Percentiles rank a stretch among this genome's conserved stretches.
Conservation (phyloP, 139 green algal species). For the Coelastrella sp. region DNA sequence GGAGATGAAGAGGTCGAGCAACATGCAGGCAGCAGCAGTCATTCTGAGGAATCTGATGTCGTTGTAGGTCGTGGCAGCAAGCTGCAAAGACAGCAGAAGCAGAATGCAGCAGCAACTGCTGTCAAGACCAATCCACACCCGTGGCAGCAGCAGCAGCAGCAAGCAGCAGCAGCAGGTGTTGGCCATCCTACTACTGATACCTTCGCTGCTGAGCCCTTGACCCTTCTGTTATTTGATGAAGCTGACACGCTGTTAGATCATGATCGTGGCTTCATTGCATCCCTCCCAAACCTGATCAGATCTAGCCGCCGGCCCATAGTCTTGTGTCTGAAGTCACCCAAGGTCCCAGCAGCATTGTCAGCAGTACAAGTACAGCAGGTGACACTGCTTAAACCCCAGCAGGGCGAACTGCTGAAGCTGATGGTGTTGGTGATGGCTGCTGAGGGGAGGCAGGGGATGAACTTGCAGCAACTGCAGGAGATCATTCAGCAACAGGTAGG, state of each 20-base stretch:
- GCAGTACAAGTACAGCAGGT: constrained; percentile 45
- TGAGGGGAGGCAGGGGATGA: not conserved
- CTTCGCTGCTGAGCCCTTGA: not conserved
- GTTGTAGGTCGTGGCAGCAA: not conserved
- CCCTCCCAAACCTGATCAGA: constrained; percentile 50
- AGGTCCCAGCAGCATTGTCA: constrained; percentile 31
- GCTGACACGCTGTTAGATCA: constrained; percentile 57
- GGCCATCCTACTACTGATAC: not conserved
- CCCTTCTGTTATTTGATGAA: constrained; percentile 66
- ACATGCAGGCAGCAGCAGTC: constrained; percentile 12
- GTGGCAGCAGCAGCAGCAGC: not conserved
- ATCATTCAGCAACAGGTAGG: constrained; percentile 16
- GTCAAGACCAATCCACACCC: not conserved
- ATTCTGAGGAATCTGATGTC: not conserved
- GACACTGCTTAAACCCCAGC: constrained; percentile 36
- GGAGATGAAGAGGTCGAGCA: not conserved
- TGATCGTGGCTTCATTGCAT: constrained; percentile 56
- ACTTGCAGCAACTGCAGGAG: not conserved
- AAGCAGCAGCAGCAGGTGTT: constrained; percentile 20
- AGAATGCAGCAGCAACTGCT: not conserved
- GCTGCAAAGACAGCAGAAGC: no score
- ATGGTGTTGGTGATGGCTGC: constrained; percentile 27
- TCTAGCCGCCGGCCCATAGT: constrained; percentile 59
- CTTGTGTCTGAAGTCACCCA: constrained; percentile 40
- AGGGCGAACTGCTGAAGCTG: constrained; percentile 15